Evolutionary conservation across 345 rosid genomes (phyloP), one percentile per base, ranked within the genome.

Genomic region (Eutrema yunnanense): DNA sequence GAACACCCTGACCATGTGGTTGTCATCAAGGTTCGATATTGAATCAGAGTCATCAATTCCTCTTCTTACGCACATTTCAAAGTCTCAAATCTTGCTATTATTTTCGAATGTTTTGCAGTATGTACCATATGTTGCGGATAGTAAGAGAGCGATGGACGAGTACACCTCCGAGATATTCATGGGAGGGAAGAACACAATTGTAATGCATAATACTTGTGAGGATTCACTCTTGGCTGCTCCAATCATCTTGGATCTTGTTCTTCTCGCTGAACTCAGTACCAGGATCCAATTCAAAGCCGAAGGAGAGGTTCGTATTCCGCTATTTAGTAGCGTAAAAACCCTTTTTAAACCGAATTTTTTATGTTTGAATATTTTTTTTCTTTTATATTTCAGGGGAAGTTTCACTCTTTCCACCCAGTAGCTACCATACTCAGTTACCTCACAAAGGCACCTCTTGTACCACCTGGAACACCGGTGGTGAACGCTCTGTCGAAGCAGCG

Each of bases 1-100:
- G 99, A 95, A 80, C 99, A 95, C 44, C 99, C 99, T 34, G 99
- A 92, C 69, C 99, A 92, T 37, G 99, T 95, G 6, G 97, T 95
- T 69, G 99, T 95, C 84, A 95, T 92, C 83, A 95, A 95, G 98
- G 98, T 93, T 57, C 41, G 61, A 4, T 43, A 40, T 13, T 5
- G 26, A 55, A 68, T 3, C 6, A 12, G 29, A 40, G 34, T 50
- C 8, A 2, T 32, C 6, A 4, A 1, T 14, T 49, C 0, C 2
- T 6, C 16, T 29, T n/a, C 16, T 1, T 44, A 13, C 3, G 0
- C 22, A 26, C n/a, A 7, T 36, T 43, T 62, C 54, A 3, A 32
- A 57, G 40, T 57, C n/a, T 27, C 27, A 2, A 56, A n/a, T 55
- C 50, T 48, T 48, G 51, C 2, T 64, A 3, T 29, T 47, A n/a